These are phyloP conservation scores for Tricladium varicosporioides DNA, from an alignment of 2,329 filamentous ascomycete species.

Conservation along the genomic window DNA sequence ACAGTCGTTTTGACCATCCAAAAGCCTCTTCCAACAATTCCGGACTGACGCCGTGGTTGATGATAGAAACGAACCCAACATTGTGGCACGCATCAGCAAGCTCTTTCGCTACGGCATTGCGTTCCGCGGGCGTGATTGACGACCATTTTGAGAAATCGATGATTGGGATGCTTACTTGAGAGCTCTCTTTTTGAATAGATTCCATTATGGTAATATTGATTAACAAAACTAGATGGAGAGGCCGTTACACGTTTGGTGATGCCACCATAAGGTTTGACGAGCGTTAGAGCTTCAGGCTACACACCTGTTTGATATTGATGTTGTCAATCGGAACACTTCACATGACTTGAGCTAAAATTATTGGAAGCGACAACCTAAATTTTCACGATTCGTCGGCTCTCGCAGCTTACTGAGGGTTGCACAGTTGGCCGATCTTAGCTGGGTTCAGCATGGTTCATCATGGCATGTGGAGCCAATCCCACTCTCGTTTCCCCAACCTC, in stretches of 20 bases:
- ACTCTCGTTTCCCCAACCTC: background rate
- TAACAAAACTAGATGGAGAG: too few species aligned
- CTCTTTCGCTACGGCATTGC: constrained; percentile 36
- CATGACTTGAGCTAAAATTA: background rate
- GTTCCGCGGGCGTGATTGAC: constrained; percentile 23
- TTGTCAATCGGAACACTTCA: background rate
- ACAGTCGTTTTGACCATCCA: constrained; percentile 42
- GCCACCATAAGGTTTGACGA: background rate
- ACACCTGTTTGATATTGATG: background rate
- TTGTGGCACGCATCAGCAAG: constrained; percentile 41
- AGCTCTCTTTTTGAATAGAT: constrained; percentile 6
- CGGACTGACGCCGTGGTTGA: constrained; percentile 44
- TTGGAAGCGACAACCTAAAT: background rate
- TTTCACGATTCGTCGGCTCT: background rate
- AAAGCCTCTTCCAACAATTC: constrained; percentile 43
- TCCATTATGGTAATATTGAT: constrained; percentile 4
- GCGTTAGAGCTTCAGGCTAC: background rate
- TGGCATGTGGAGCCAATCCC: background rate
- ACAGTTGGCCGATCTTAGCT: constrained; percentile 8
- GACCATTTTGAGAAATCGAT: constrained; percentile 27
- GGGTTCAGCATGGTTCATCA: background rate
- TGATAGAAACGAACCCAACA: constrained; percentile 48
- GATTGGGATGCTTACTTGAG: constrained; percentile 19
- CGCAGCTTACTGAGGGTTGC: background rate
- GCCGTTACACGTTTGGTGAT: too few species aligned